phyloP scores from a whole-genome alignment of 495 filamentous ascomycete species.

The Zalerion maritima region DNA sequence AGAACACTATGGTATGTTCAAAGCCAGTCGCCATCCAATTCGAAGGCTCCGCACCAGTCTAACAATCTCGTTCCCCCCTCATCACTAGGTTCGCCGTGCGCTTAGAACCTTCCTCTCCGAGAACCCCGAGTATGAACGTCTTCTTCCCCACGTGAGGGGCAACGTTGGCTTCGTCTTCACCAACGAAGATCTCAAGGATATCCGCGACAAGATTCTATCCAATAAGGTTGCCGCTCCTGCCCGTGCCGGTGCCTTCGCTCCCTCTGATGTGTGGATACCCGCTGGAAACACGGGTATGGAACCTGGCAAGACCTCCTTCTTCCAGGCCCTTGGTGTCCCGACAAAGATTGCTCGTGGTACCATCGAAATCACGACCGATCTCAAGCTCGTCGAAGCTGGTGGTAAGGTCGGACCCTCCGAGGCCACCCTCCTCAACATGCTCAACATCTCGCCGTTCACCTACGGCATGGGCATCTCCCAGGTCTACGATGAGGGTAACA shows the following conservation, averaged over 20 bases:
- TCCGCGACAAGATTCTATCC: slow-evolving; percentile 83
- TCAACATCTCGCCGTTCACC: slow-evolving; percentile 99
- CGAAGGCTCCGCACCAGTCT: too few species aligned
- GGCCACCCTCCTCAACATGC: slow-evolving; percentile 95
- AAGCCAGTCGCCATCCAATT: slow-evolving; percentile 1
- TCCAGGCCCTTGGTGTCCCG: slow-evolving; percentile 99
- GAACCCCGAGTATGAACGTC: slow-evolving; percentile 90
- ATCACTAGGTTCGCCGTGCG: slow-evolving; percentile 71
- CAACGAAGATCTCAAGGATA: slow-evolving; percentile 81
- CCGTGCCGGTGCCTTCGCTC: slow-evolving; percentile 90
- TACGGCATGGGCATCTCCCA: slow-evolving; percentile 94
- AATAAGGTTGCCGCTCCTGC: slow-evolving; percentile 97
- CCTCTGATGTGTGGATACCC: slow-evolving; percentile 77
- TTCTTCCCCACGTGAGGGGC: slow-evolving; percentile 88
- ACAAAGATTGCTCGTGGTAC: slow-evolving; percentile 99
- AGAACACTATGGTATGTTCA: slow-evolving; percentile 91
- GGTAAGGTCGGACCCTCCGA: slow-evolving; percentile 96
- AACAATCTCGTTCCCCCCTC: not conserved
- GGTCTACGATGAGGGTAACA: slow-evolving; percentile 93
- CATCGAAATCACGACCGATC: slow-evolving; percentile 97
- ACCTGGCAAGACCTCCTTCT: slow-evolving; percentile 99
- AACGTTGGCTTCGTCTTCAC: slow-evolving; percentile 99
- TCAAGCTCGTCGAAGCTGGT: slow-evolving; percentile 91
- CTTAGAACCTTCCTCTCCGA: slow-evolving; percentile 89
- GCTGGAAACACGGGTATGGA: slow-evolving; percentile 99